Conservation (phyloP, 2,329 filamentous ascomycete genomes). For the Rhynchosporium secalis region DNA sequence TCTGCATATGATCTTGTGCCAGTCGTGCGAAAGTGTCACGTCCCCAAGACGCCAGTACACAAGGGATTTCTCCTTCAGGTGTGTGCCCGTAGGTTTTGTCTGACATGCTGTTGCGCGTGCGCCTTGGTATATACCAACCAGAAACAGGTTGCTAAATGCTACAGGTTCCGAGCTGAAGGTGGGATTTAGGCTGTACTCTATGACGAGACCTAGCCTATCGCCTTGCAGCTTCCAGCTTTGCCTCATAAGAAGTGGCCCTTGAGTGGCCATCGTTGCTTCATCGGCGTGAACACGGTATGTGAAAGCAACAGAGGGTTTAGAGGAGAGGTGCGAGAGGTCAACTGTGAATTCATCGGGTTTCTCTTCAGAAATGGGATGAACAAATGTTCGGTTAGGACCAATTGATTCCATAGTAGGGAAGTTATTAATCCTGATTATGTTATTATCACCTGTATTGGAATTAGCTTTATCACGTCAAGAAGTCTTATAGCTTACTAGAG, state of each 20-base stretch:
- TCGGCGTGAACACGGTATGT: constrained; percentile 86
- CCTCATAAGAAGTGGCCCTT: constrained; percentile 62
- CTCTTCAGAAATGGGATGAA: constrained; percentile 64
- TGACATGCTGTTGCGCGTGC: constrained; percentile 65
- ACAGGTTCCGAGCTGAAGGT: constrained; percentile 48
- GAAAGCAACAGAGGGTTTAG: constrained; percentile 76
- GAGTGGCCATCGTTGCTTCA: constrained; percentile 51
- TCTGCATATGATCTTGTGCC: constrained; percentile 78
- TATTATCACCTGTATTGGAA: constrained; percentile 45
- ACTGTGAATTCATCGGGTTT: constrained; percentile 79
- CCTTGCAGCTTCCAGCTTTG: constrained; percentile 77
- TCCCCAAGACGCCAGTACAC: constrained; percentile 82
- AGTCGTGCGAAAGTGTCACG: constrained; percentile 62
- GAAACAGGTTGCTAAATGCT: constrained; percentile 70
- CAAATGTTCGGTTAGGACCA: constrained; percentile 88
- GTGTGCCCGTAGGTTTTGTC: constrained; percentile 77
- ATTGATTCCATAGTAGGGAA: constrained; percentile 88
- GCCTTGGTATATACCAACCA: constrained; percentile 72
- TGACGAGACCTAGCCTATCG: constrained; percentile 80
- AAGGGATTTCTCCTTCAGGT: constrained; percentile 72
- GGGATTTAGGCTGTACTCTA: constrained; percentile 84
- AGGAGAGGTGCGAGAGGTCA: constrained; percentile 67
- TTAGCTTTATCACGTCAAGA: constrained; percentile 26
- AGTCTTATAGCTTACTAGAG: constrained; percentile 43
- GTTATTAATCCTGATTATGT: constrained; percentile 82